Base-by-base conservation (phyloP, 495 filamentous ascomycete genomes). In the Amniculicola lignicola region DNA sequence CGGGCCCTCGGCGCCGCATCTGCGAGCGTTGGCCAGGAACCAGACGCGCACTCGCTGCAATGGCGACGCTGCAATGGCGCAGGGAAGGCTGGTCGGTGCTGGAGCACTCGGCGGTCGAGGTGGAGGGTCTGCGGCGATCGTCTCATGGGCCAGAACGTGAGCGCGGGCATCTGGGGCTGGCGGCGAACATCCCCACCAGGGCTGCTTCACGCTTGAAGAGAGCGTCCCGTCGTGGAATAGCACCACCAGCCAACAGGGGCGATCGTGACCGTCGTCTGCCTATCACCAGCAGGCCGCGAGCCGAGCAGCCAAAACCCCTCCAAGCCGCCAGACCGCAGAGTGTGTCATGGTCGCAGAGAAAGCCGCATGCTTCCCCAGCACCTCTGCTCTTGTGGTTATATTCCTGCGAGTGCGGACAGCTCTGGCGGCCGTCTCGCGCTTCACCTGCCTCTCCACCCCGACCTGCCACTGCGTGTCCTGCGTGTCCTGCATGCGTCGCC, bases 31-130 rank as follows among this genome's bases (percentile, higher is more conserved):
- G n/a, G n/a, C n/a, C n/a, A n/a, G n/a, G n/a, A n/a, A n/a, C n/a
- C n/a, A n/a, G n/a, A n/a, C n/a, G n/a, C n/a, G n/a, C n/a, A n/a
- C n/a, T n/a, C n/a, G n/a, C n/a, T n/a, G n/a, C n/a, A n/a, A n/a
- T n/a, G n/a, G n/a, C 29, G 37, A 12, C 16, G 37, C 7, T 9
- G 6, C 7, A 6, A 10, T 6, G 37, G 9, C 37, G 37, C 37
- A 40, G 11, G 37, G 37, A 18, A 12, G 37, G 7, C 16, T 18
- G 37, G 37, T 25, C 42, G 25, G 25, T 7, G 16, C 65, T 92
- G 88, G 0, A 78, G 82, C 0, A 85, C 85, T 29, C 7, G 39
- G 42, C 19, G 12, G 25, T 46, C 9, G 37, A 40, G 29, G 7
- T 7, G 7, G 29, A 7, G n/a, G n/a, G 29, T 39, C 18, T 49